A percentile compares a stretch with the other conserved stretches of the same genome.
These are phyloP conservation scores for Schizophyllum amplum DNA, from an alignment of 1,284 basidiomycete species.

Conservation along the genomic window DNA sequence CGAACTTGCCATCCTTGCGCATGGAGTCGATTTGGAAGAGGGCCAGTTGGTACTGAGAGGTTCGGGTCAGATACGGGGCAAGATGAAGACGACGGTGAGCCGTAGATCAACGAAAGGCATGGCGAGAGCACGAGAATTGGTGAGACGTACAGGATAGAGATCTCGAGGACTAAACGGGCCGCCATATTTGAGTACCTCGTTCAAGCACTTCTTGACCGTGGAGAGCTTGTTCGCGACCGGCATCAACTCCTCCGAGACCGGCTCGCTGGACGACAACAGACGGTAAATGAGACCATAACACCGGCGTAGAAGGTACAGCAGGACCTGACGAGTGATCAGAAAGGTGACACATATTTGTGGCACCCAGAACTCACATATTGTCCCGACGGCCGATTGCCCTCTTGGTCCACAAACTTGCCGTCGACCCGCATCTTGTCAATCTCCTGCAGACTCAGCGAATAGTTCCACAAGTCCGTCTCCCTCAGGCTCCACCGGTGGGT, in stretches of 20 bases:
- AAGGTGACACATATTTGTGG: not conserved
- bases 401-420: slow-evolving; percentile 93
- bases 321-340: slow-evolving; percentile 44
- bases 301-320: slow-evolving; percentile 87
- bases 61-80: not conserved
- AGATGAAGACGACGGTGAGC: not conserved
- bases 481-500: slow-evolving; percentile 97
- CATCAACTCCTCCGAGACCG: slow-evolving; percentile 98
- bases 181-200: slow-evolving; percentile 95
- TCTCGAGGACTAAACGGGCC: slow-evolving; percentile 94
- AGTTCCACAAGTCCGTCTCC: slow-evolving; percentile 95
- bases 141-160: slow-evolving; percentile 86
- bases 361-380: slow-evolving; percentile 65
- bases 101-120: slow-evolving; percentile 1
- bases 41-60: slow-evolving; percentile 81
- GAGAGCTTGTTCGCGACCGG: slow-evolving; percentile 92
- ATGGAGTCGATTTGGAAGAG: slow-evolving; percentile 93
- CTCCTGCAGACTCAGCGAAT: slow-evolving; percentile 89
- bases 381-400: slow-evolving; percentile 85
- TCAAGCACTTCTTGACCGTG: slow-evolving; percentile 93
- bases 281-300: slow-evolving; percentile 97
- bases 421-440: slow-evolving; percentile 97
- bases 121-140: slow-evolving; percentile 3
- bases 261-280: slow-evolving; percentile 93
- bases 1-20: slow-evolving; percentile 89